These are phyloP conservation scores for Candida caryicola DNA, from an alignment of 805 yeast genomes.

Conservation along the genomic window DNA sequence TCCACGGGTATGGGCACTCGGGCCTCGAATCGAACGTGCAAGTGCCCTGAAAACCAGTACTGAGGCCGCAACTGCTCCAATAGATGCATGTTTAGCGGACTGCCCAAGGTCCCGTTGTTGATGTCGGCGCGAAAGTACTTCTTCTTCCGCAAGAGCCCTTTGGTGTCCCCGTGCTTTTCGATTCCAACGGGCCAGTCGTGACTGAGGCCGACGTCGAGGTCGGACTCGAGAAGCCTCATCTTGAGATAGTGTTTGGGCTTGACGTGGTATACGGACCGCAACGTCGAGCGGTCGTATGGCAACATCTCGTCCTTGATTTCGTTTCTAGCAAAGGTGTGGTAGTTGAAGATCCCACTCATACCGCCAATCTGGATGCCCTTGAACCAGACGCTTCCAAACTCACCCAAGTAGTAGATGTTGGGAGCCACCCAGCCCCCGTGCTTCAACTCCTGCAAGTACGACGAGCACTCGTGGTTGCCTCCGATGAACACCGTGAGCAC, in stretches of 20 bases:
- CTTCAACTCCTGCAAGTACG: constrained; percentile 65
- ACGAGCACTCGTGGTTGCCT: constrained; percentile 92
- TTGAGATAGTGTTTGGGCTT: constrained; percentile 63
- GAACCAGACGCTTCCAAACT: constrained; percentile 68
- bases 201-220: constrained; percentile 59
- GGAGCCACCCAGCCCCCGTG: constrained; percentile 95
- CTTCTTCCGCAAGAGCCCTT: constrained; percentile 51
- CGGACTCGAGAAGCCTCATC: constrained; percentile 38
- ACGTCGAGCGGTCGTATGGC: constrained; percentile 47
- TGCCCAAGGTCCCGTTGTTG: constrained; percentile 60
- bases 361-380: constrained; percentile 79
- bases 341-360: constrained; percentile 77
- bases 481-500: constrained; percentile 80
- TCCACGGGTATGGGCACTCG: constrained; percentile 20
- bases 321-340: constrained; percentile 35
- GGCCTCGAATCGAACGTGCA: constrained; percentile 76
- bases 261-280: constrained; percentile 70
- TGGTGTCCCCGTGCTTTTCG: constrained; percentile 59
- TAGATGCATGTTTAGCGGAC: constrained; percentile 59
- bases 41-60: constrained; percentile 86
- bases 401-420: constrained; percentile 81
- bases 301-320: constrained; percentile 41
- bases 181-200: constrained; percentile 97
- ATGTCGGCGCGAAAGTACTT: constrained; percentile 70
- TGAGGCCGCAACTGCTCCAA: constrained; percentile 56